Evolutionary conservation across 2,329 filamentous ascomycete species (phyloP).

Genomic region (Cladosporium oxysporum): DNA sequence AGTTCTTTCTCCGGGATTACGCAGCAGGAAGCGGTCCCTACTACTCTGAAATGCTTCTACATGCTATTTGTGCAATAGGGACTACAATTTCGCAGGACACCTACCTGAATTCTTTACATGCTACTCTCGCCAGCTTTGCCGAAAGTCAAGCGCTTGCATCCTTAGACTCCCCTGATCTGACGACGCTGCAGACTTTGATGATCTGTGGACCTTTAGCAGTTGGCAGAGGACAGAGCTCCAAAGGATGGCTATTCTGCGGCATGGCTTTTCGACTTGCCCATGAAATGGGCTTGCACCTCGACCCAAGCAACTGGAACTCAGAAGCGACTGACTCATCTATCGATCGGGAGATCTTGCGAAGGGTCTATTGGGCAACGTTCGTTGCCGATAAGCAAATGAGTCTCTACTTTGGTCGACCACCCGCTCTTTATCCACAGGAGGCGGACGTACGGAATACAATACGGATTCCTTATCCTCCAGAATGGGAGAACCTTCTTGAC

Average conservation of each 20-base stretch:
- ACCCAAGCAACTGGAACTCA: slow-evolving; percentile 6
- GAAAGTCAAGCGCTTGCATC: slow-evolving; percentile 3
- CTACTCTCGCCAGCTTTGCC: not conserved
- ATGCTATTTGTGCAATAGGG: slow-evolving; percentile 4
- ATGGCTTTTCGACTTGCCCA: slow-evolving; percentile 11
- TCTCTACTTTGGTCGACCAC: slow-evolving; percentile 8
- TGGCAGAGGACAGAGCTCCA: not conserved
- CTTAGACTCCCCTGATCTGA: slow-evolving; percentile 6
- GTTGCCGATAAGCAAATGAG: slow-evolving; percentile 12
- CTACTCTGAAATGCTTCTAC: slow-evolving; percentile 6
- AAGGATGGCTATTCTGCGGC: slow-evolving; percentile 10
- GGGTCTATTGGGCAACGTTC: slow-evolving; percentile 6
- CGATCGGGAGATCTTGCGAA: slow-evolving; percentile 5
- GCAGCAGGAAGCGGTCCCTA: slow-evolving; percentile 9
- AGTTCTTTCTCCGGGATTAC: slow-evolving; percentile 11
- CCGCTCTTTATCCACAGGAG: slow-evolving; percentile 4
- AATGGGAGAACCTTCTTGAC: slow-evolving; percentile 6
- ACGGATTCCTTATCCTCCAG: slow-evolving; percentile 10
- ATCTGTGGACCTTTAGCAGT: slow-evolving; percentile 7
- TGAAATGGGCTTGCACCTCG: slow-evolving; percentile 12
- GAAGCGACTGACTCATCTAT: not conserved
- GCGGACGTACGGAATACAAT: slow-evolving; percentile 6
- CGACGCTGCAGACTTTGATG: slow-evolving; percentile 6
- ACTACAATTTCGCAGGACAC: not conserved
- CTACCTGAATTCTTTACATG: not conserved